Evolutionary conservation across 2,329 filamentous ascomycete genomes (phyloP).

Genomic region (Amauroascus niger): DNA sequence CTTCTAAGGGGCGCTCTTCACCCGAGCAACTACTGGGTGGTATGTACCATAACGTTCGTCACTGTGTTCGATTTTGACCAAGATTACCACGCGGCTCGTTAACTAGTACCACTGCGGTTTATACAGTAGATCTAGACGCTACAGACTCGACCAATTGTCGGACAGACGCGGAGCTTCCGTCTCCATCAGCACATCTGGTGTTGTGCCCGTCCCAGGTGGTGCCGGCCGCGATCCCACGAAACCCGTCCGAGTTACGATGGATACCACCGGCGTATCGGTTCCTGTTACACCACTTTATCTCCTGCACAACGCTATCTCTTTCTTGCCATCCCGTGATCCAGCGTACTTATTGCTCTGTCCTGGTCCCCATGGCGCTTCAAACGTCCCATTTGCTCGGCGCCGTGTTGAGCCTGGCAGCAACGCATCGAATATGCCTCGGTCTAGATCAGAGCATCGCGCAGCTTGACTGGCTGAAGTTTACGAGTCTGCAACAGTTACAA

Average conservation of each 20-base stretch:
- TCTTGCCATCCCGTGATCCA: constrained; percentile 21
- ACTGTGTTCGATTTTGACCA: too few relatives aligned
- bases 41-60: too few relatives aligned
- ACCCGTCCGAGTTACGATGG: constrained; percentile 2
- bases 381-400: constrained; percentile 18
- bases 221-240: not conserved
- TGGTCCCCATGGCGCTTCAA: constrained; percentile 20
- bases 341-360: constrained; percentile 17
- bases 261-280: constrained; percentile 8
- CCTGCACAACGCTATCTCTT: constrained; percentile 28
- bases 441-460: constrained; percentile 32
- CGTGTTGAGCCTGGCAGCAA: constrained; percentile 19
- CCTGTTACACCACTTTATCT: constrained; percentile 27
- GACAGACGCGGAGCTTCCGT: too few relatives aligned
- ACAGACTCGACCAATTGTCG: too few relatives aligned
- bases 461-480: constrained; percentile 11
- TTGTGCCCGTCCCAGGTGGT: too few relatives aligned
- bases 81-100: not conserved
- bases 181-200: not conserved
- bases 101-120: not conserved
- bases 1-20: not conserved
- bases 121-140: too few relatives aligned
- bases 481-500: constrained; percentile 14
- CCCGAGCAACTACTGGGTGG: not conserved
- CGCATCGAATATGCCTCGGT: constrained; percentile 22